Base-by-base conservation (phyloP, 768 basidiomycete species). In the Suillus tomentosus region DNA sequence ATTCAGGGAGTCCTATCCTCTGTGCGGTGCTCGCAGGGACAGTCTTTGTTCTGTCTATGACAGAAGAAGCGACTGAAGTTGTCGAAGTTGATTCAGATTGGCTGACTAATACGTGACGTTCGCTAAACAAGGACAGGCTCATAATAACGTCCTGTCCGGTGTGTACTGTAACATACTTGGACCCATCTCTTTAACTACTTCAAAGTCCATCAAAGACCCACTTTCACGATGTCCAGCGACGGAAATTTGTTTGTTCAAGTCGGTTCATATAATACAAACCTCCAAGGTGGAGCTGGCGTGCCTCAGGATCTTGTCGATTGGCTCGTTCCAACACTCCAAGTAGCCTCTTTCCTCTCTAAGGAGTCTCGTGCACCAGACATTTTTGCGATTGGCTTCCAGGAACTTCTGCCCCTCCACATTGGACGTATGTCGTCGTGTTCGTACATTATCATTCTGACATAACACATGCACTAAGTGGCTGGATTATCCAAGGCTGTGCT, bases 331-430 rank as follows among this genome's bases (percentile, higher is more conserved):
- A 91, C 92, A 0, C 77, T 95, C 10, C 87, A 88, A 63, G 90
- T 92, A 9, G 90, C 91, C 43, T 80, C 80, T 61, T 88, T 92
- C 77, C 85, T 93, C 39, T 81, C 88, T 40, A 83, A 81, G 60
- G 79, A 85, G 71, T 76, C 77, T 62, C 79, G 86, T 63, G 86
- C 92, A 6, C 94, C 95, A 47, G 94, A 95, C 73, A 85, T 96
- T 39, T 84, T 96, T 48, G 95, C 89, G 7, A 90, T 98, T 60
- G 94, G 94, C 3, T 95, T 97, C 68, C 96, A 99, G 74, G 96
- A 99, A 74, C 81, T 97, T 31, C 81, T 96, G 14, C 95, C 95
- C 7, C 81, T 99, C 3, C 92, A 96, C 72, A 87, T 95, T 47
- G 90, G 92, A 66, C 82, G 91, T 94, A 77, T 69, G 91, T 87